Base-by-base conservation (phyloP, 805 yeast genomes). In the Metschnikowia borealis region DNA sequence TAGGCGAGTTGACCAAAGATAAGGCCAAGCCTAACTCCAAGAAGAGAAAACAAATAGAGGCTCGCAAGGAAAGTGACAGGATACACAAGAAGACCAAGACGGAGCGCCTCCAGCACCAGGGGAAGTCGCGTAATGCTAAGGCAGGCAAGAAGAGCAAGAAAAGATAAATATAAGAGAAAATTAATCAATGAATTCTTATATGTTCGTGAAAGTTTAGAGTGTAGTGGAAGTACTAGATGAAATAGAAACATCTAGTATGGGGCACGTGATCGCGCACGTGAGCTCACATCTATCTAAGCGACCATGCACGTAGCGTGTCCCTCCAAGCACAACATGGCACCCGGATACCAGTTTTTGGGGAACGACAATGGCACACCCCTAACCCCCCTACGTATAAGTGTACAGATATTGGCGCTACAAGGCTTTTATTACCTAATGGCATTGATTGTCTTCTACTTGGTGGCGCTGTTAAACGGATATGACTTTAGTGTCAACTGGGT, bases 371-470 rank as follows among this genome's bases (percentile, higher is more conserved):
- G 46, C 14, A 23, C 39, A 11, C 11, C 44, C 6, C 47, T 47
- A 6, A 45, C 58, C 5, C 60, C 60, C 2, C 54, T 54, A 40
- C 54, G 53, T 21, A 51, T 57, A 38, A 48, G 57, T 7, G 63
- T 81, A 39, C 98, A 92, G 66, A 92, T 92, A 17, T 65, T 89
- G 5, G 70, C 88, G 20, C 69, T 92, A 23, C 99, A 92, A 65
- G 62, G 81, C 35, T 82, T 88, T 51, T 91, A 91, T 69, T 92
- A 92, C 61, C 60, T 79, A 5, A 79, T 89, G 2, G 97, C 96
- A 1, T 63, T 79, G 1, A 62, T 85, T 6, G 66, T 89, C 40
- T 85, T 90, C 55, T 80, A 78, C 53, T 70, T 84, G 36, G 79
- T 87, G 47, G 81, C 90, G 2, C 71, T 80, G 47, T 70, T 94